Evolutionary conservation across 192 early-diverging fungal genomes (phyloP).

Genomic region (Obelidium mucronatum): DNA sequence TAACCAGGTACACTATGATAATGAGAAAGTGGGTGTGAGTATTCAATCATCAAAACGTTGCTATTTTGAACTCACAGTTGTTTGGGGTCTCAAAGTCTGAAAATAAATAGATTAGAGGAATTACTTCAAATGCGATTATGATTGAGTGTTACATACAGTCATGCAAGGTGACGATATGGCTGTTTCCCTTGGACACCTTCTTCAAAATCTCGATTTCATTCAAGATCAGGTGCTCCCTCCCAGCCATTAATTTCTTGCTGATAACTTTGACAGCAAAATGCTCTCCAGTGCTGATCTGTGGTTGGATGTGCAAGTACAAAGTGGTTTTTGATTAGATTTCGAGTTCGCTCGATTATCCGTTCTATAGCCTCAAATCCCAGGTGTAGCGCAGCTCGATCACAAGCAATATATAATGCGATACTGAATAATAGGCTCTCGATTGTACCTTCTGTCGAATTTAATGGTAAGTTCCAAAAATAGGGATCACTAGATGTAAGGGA

Average conservation of each 20-base stretch:
- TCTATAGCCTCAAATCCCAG: neutral
- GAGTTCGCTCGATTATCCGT: neutral
- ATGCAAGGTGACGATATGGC: slow-evolving; percentile 86
- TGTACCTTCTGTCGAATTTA: neutral
- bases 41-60: slow-evolving; percentile 19
- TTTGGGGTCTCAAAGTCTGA: slow-evolving; percentile 63
- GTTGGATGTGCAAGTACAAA: no score
- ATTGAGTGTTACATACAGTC: slow-evolving; percentile 65
- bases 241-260: slow-evolving; percentile 80
- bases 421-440: neutral
- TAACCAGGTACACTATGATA: slow-evolving; percentile 52
- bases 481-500: neutral
- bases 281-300: slow-evolving; percentile 70
- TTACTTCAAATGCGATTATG: slow-evolving; percentile 72
- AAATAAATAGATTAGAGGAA: neutral
- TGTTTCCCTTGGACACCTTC: slow-evolving; percentile 76
- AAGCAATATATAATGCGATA: neutral
- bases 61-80: slow-evolving; percentile 44
- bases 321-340: neutral
- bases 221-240: slow-evolving; percentile 86
- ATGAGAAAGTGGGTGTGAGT: slow-evolving; percentile 37
- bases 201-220: slow-evolving; percentile 91
- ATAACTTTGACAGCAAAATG: slow-evolving; percentile 93
- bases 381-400: neutral
- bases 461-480: neutral